Conservation (phyloP, 1,284 basidiomycete genomes). For the Leucoagaricus sp. region DNA sequence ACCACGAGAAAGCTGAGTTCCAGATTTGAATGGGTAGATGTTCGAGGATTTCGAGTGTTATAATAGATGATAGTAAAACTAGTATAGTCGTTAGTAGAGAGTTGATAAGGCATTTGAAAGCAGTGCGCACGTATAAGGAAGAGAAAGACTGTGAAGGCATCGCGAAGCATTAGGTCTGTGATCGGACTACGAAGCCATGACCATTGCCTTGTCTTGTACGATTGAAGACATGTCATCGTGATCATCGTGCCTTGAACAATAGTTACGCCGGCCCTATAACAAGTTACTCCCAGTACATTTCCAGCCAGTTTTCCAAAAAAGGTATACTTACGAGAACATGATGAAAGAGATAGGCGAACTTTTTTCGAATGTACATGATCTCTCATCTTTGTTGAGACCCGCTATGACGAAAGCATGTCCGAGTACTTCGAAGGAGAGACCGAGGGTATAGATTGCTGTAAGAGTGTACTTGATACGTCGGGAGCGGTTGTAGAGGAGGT, state of each 20-base stretch:
- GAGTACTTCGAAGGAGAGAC: background rate
- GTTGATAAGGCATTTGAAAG: background rate
- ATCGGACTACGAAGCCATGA: constrained; percentile 18
- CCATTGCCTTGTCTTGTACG: constrained; percentile 10
- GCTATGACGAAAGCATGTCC: background rate
- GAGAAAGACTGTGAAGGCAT: constrained; percentile 11
- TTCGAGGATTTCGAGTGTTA: constrained; percentile 13
- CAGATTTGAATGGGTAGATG: constrained; percentile 5
- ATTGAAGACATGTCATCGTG: constrained; percentile 17
- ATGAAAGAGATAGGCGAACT: background rate
- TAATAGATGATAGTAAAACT: background rate
- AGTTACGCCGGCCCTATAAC: background rate
- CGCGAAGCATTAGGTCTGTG: constrained; percentile 5
- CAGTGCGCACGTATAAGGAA: constrained; percentile 9
- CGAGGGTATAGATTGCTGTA: background rate
- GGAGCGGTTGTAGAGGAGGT: constrained; percentile 14
- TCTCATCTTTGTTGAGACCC: background rate
- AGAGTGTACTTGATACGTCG: constrained; percentile 5
- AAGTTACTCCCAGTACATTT: background rate
- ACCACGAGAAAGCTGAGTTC: constrained; percentile 18
- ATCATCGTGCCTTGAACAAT: constrained; percentile 16
- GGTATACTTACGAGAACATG: background rate
- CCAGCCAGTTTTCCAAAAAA: background rate
- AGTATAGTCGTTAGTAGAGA: no score
- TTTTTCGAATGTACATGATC: background rate